phyloP scores from a whole-genome alignment of 2,329 filamentous ascomycete genomes.

The Zasmidium angulare region DNA sequence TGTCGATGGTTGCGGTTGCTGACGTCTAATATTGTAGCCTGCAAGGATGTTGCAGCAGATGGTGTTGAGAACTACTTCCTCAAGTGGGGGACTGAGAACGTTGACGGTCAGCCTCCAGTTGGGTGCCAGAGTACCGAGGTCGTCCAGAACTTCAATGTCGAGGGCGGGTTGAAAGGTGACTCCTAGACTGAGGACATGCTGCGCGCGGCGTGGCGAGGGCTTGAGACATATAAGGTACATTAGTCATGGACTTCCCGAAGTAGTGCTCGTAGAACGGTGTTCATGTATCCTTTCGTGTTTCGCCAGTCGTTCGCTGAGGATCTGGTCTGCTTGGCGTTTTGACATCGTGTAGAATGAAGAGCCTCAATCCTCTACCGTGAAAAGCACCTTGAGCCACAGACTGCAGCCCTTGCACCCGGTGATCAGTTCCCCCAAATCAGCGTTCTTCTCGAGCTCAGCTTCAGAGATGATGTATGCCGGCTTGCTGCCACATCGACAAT shows the following conservation, averaged over 20 bases:
- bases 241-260: no score
- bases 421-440: slow-evolving; percentile 55
- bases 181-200: no score
- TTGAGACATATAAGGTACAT: no score
- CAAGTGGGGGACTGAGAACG: slow-evolving; percentile 2
- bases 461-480: slow-evolving; percentile 57
- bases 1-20: not conserved
- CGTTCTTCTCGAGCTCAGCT: slow-evolving; percentile 53
- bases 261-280: no score
- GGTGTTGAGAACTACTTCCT: slow-evolving; percentile 5
- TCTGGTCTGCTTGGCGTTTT: no score
- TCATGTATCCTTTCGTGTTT: no score
- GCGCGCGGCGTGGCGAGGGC: no score
- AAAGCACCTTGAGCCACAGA: slow-evolving; percentile 62
- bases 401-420: slow-evolving; percentile 64
- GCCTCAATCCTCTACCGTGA: slow-evolving; percentile 51
- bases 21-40: slow-evolving; percentile 4
- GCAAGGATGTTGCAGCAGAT: slow-evolving; percentile 1
- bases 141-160: slow-evolving; percentile 9
- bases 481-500: slow-evolving; percentile 60
- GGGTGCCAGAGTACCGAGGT: slow-evolving; percentile 4
- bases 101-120: slow-evolving; percentile 2
- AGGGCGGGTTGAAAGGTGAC: not conserved
- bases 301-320: no score
- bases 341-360: no score